Conservation (phyloP, 495 filamentous ascomycete species). For the Aspergillus campestris region DNA sequence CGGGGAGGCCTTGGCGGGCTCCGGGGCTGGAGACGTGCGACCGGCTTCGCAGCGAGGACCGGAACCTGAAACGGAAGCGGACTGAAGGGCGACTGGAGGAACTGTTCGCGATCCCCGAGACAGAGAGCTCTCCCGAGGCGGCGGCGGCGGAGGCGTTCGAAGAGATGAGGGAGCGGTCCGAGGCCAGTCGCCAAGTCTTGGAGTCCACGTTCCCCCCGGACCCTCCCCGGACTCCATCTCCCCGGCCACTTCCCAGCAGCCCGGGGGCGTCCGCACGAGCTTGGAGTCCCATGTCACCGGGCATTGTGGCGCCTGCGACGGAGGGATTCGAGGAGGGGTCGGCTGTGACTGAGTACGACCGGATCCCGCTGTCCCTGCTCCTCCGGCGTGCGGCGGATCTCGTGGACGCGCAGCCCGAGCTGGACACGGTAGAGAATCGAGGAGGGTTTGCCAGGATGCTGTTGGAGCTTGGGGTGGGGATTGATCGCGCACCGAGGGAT, state of each 20-base stretch:
- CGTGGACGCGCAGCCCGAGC: slow-evolving; percentile 7
- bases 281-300: slow-evolving; percentile 4
- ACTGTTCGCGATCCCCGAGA: slow-evolving; percentile 11
- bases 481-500: background rate
- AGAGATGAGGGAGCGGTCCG: slow-evolving; percentile 6
- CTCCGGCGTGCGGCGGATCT: slow-evolving; percentile 8
- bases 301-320: slow-evolving; percentile 2
- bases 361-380: slow-evolving; percentile 7
- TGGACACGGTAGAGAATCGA: slow-evolving; percentile 13
- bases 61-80: slow-evolving; percentile 3
- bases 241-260: background rate
- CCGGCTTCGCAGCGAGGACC: slow-evolving; percentile 12
- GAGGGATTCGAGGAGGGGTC: slow-evolving; percentile 1
- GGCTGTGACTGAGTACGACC: slow-evolving; percentile 7
- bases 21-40: slow-evolving; percentile 18
- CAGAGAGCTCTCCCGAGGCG: background rate
- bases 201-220: background rate
- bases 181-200: background rate
- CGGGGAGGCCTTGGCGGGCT: slow-evolving; percentile 9
- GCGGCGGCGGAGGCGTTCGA: slow-evolving; percentile 1
- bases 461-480: slow-evolving; percentile 3
- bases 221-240: slow-evolving; percentile 1
- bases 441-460: slow-evolving; percentile 9
- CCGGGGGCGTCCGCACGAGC: background rate
- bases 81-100: slow-evolving; percentile 10